These are phyloP conservation scores for Coprinopsis strossmayeri DNA, from an alignment of 768 basidiomycete genomes.

Conservation along the genomic window DNA sequence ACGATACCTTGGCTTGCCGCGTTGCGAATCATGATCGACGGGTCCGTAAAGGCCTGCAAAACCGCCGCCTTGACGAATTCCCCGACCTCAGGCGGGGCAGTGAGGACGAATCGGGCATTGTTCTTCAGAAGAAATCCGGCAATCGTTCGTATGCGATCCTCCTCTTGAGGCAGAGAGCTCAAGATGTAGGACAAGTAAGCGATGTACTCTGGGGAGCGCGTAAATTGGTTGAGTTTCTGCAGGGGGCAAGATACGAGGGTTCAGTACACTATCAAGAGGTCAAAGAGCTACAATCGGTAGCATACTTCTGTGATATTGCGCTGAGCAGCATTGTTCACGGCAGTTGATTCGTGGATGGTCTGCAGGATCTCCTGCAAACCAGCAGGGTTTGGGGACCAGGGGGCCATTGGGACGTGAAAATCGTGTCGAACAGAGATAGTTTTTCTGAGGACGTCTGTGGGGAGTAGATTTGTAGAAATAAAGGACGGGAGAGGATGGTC, in stretches of 20 bases:
- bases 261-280: slow-evolving; percentile 9
- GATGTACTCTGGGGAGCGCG: slow-evolving; percentile 87
- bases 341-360: slow-evolving; percentile 88
- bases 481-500: slow-evolving; percentile 14
- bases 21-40: slow-evolving; percentile 83
- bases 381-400: slow-evolving; percentile 80
- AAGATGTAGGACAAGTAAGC: slow-evolving; percentile 96
- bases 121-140: slow-evolving; percentile 98
- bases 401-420: slow-evolving; percentile 44
- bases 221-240: slow-evolving; percentile 84
- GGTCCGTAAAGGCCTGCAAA: slow-evolving; percentile 76
- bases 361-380: slow-evolving; percentile 89
- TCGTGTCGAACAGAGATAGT: slow-evolving; percentile 21
- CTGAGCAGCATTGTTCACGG: slow-evolving; percentile 70
- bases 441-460: slow-evolving; percentile 13
- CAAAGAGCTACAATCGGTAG: slow-evolving; percentile 15
- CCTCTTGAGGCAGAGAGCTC: slow-evolving; percentile 70
- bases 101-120: slow-evolving; percentile 74
- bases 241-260: slow-evolving; percentile 7
- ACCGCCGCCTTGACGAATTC: slow-evolving; percentile 71
- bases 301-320: slow-evolving; percentile 75
- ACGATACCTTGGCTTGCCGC: slow-evolving; percentile 93
- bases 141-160: slow-evolving; percentile 90
- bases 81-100: slow-evolving; percentile 56
- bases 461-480: slow-evolving; percentile 18